These are phyloP conservation scores for Leishmania arabica DNA, from an alignment of 208 protist species.

Conservation along the genomic window DNA sequence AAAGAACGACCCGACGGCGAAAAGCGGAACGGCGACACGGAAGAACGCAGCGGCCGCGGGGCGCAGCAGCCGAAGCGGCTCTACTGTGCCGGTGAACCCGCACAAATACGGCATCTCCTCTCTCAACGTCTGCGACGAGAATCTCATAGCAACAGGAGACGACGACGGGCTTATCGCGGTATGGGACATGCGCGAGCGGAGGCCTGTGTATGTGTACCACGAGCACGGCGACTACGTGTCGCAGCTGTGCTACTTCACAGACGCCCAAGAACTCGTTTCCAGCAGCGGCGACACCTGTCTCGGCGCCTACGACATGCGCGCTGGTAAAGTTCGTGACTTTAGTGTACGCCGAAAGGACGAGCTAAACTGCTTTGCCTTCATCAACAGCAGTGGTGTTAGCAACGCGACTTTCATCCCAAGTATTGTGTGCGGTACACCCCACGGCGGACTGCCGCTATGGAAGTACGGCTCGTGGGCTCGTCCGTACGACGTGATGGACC, in stretches of 20 bases:
- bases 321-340: conserved; percentile 74
- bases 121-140: conserved; percentile 87
- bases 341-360: conserved; percentile 89
- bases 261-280: conserved; percentile 82
- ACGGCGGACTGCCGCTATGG: conserved; percentile 81
- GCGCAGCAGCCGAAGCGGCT: neutral
- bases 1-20: conserved; percentile 24
- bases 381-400: conserved; percentile 79
- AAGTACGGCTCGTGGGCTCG: conserved; percentile 91
- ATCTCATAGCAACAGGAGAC: conserved; percentile 83
- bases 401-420: conserved; percentile 80
- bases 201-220: conserved; percentile 72
- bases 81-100: conserved; percentile 52
- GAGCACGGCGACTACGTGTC: conserved; percentile 91
- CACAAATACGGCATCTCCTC: conserved; percentile 87
- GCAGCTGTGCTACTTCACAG: conserved; percentile 89
- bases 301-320: conserved; percentile 79
- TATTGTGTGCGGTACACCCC: conserved; percentile 86
- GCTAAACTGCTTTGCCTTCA: conserved; percentile 89
- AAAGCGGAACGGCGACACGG: conserved; percentile 7
- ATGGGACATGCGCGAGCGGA: conserved; percentile 87
- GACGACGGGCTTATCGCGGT: conserved; percentile 87
- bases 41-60: conserved; percentile 16
- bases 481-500: conserved; percentile 81
- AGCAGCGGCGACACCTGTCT: conserved; percentile 90